Evolutionary conservation across 2,329 filamentous ascomycete species (phyloP), one percentile per base, ranked within the genome.

Genomic region (Chaetomium sp.): DNA sequence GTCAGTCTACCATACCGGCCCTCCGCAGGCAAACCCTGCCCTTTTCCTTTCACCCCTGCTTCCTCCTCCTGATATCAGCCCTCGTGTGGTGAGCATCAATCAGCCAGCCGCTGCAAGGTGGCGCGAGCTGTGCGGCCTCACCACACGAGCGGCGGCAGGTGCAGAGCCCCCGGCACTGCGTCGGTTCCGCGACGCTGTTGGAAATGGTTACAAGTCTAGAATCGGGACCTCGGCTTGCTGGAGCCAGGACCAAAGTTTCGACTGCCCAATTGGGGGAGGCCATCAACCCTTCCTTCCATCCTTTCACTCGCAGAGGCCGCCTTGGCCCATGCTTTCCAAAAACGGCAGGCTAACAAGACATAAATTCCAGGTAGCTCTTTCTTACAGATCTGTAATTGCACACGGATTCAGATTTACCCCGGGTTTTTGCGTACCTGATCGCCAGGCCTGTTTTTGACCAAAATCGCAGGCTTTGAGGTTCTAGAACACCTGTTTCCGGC

Each of bases 61-160:
- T 51, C 31, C 42, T n/a, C n/a, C 49, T 33, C 51, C 29, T 47
- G 21, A 49, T 25, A 29, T 56, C 59, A 47, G 59, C 55, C 35
- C 50, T 47, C 42, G 9, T 19, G 19, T 47, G 25, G 23, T 57
- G 54, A 59, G 56, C 63, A 67, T 65, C 65, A 63, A 45, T 23
- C 9, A 38, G 38, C 33, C 19, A 29, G 38, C 38, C 19, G 12
- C 29, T 65, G 54, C 54, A 57, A 57, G 56, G 55, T 55, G 59
- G 59, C 57, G 58, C n/a, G 25, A 27, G 23, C 23, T 42, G 23
- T 9, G 47, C 12, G 27, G 29, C 38, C 29, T 57, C 7, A 27
- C 33, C 53, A 35, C 55, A 23, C n/a, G 51, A 35, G 29, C 29
- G 9, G 29, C 51, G 33, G 27, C 10, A 35, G 13, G 9, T 55